Evolutionary conservation across 176 grass and related monocot genomes (phyloP).

Genomic region (Ensete glaucum): DNA sequence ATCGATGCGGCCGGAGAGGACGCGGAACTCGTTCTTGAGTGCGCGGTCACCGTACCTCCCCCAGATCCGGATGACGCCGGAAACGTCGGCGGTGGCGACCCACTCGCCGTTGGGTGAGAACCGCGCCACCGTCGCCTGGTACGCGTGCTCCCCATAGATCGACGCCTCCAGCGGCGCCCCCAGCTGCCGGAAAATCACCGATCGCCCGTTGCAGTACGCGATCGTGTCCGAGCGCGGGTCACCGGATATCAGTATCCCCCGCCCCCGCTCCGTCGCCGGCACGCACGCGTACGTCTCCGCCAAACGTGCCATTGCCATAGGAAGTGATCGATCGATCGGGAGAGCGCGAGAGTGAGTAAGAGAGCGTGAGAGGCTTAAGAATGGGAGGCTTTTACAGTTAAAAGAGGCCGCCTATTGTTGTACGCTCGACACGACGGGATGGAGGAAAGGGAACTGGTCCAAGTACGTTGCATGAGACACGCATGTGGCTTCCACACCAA

Average conservation of each 20-base stretch:
- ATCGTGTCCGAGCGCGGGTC: constrained; percentile 61
- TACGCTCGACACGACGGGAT: not conserved
- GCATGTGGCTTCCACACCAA: too few relatives aligned
- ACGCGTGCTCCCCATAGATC: constrained; percentile 79
- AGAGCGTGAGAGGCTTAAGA: not conserved
- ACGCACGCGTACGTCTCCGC: constrained; percentile 90
- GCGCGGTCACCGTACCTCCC: constrained; percentile 81
- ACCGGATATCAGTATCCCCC: constrained; percentile 71
- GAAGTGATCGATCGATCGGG: not conserved
- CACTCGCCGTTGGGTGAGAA: constrained; percentile 98
- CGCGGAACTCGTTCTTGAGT: constrained; percentile 87
- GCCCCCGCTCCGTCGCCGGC: constrained; percentile 85
- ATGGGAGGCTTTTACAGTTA: not conserved
- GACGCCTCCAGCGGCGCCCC: constrained; percentile 51
- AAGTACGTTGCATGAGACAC: not conserved
- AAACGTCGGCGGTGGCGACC: constrained; percentile 86
- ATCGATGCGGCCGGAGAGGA: constrained; percentile 79
- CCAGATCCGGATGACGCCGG: constrained; percentile 73
- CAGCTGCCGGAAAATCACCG: constrained; percentile 81
- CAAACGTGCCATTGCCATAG: constrained; percentile 47
- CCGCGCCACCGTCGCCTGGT: constrained; percentile 75
- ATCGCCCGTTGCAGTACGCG: constrained; percentile 69
- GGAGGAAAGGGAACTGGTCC: not conserved
- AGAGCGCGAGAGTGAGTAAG: not conserved
- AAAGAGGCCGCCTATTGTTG: not conserved